Base-by-base conservation (phyloP, 768 basidiomycete genomes). In the Chalciporus piperatus region DNA sequence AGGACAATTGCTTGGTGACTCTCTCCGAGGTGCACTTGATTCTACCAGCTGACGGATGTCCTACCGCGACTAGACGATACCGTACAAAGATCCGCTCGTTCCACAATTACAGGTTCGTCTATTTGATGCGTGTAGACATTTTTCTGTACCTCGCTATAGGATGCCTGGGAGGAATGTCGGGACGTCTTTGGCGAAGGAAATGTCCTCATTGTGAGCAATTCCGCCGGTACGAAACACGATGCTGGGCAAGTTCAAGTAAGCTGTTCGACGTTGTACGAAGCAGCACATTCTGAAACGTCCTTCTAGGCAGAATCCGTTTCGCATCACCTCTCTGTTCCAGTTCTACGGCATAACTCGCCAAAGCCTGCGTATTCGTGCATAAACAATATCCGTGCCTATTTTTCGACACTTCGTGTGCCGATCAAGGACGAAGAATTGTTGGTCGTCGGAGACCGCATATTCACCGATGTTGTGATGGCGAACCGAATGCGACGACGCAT, bases 1-100 rank as follows among this genome's bases (percentile, higher is more conserved):
- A 98, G 72, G 96, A 99, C 65, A 98, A 99, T 61, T 98, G 96
- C 64, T 71, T 98, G 58, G 96, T 92, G 57, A 25, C 87, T 72
- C 4, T 16, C 5, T 43, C 8, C 5, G 9, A 16, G 2, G 22
- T 28, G 16, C 10, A 37, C 7, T 11, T 0, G 2, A n/a, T 38
- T 22, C 25, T 14, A 28, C 14, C 30, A 1, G 4, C 4, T 7
- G n/a, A 27, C 17, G 10, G 10, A 27, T 22, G 12, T 19, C 10
- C 61, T 11, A 47, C 51, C 22, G 3, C 9, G 3, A 20, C 22
- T 43, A 97, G 96, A 96, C 96, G 2, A 65, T 83, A 28, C 96
- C 96, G 0, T 72, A 89, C 63, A 68, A 76, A 41, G 96, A 98
- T 63, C 67, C 70, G 3, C 75, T 96, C 33, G 82, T 91, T 9